Evolutionary conservation across 1,139 yeast genomes (phyloP), one percentile per base, ranked within the genome.

Genomic region (Suhomyces terraborum): DNA sequence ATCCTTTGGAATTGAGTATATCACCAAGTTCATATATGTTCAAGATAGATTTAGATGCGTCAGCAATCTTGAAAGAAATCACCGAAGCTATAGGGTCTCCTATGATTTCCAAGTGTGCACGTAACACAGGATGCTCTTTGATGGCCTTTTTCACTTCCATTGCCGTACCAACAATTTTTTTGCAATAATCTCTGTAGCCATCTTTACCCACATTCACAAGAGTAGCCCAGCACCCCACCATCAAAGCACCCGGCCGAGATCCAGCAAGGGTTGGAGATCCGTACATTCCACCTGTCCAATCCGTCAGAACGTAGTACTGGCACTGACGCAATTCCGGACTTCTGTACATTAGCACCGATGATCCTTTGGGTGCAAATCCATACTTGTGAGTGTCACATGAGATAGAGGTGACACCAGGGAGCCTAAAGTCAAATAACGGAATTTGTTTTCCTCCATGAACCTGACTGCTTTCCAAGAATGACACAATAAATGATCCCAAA

Each of bases 171-270:
- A 88, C 82, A 41, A 93, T 91, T 13, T 79, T 80, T 42, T 62
- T 65, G 50, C 96, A 84, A 3, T 82, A 76, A 46, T 81, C 59
- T 7, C 65, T 69, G 61, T 93, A 93, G 0, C 98, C 98, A 10
- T 79, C 77, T 43, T 77, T 80, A 28, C 98, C 98, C 43, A 89
- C 73, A 49, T 75, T 73, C 38, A 91, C 66, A 71, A 93, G 67
- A 0, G 97, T 89, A 0, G 96, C 95, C 98, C 98, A 93, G 60
- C 98, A 91, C 0, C 97, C 98, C 12, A 86, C 98, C 76, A 89
- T 87, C 37, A 93, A 70, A 0, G 98, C 98, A 40, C 98, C 98
- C 0, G 98, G 98, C 50, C 98, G 79, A 8, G 96, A 88, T 0
- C 98, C 98, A 0, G 98, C 98, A 39, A 93, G 69, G 0, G 98